Percentiles rank a stretch among this genome's conserved stretches.
phyloP scores from a whole-genome alignment of 148 eudicot genomes.

The Rhododendron henanense region DNA sequence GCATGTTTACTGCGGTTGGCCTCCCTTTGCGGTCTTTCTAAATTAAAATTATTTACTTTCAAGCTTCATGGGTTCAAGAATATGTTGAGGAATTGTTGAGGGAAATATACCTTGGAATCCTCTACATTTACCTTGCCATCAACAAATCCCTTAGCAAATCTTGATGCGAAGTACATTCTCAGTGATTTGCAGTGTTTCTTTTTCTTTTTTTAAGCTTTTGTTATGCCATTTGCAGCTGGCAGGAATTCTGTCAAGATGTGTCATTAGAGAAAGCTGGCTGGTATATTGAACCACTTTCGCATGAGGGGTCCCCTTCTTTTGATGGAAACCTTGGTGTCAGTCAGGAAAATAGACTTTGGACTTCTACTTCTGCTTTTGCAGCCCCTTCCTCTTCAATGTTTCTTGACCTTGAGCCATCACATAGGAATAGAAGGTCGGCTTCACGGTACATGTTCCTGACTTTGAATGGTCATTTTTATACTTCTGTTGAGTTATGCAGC shows the following conservation, averaged over 20 bases:
- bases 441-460: constrained; percentile 28
- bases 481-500: neutral
- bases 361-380: constrained; percentile 5
- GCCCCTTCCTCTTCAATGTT: constrained; percentile 27
- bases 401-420: constrained; percentile 25
- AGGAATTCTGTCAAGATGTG: constrained; percentile 72
- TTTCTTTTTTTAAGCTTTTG: neutral
- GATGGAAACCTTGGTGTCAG: constrained; percentile 19
- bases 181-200: neutral
- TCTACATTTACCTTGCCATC: neutral
- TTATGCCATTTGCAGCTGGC: constrained; percentile 52
- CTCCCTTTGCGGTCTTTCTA: neutral
- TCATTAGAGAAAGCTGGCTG: constrained; percentile 82
- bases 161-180: neutral
- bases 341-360: constrained; percentile 2
- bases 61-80: neutral
- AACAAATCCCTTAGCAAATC: neutral
- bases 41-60: neutral
- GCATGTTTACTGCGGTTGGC: constrained; percentile 65
- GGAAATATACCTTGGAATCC: neutral
- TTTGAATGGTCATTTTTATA: neutral
- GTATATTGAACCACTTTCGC: constrained; percentile 39
- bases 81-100: neutral
- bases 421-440: constrained; percentile 20
- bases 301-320: constrained; percentile 10